Conservation (phyloP, 2,329 filamentous ascomycete species). For the Basipetospora chlamydospora region DNA sequence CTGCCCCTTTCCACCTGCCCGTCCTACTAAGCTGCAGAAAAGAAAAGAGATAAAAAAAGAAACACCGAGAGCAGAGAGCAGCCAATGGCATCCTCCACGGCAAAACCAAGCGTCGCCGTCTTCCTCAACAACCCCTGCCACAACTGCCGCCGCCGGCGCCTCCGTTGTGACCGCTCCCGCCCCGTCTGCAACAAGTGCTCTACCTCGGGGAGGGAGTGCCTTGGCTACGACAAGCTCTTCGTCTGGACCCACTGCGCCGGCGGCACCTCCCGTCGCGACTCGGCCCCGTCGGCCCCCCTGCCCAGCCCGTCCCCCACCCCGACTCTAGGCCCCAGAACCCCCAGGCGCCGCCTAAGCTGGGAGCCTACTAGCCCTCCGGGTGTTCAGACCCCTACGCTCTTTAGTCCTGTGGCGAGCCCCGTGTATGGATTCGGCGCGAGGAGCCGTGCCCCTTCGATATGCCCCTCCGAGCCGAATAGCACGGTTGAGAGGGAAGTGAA, state of each 20-base stretch:
- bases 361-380: too few relatives aligned
- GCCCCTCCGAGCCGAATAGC: too few relatives aligned
- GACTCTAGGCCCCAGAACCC: too few relatives aligned
- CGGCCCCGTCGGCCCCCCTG: too few relatives aligned
- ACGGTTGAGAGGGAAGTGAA: too few relatives aligned
- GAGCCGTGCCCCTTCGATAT: too few relatives aligned
- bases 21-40: neutral
- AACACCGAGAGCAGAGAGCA: neutral
- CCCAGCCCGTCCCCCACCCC: too few relatives aligned
- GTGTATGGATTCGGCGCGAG: too few relatives aligned
- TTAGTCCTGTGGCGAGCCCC: too few relatives aligned
- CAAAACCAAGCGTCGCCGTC: constrained; percentile 2
- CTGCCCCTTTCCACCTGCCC: neutral
- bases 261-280: too few relatives aligned
- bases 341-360: too few relatives aligned
- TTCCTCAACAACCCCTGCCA: constrained; percentile 32
- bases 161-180: constrained; percentile 46
- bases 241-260: constrained; percentile 34
- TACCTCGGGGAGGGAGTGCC: constrained; percentile 39
- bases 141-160: constrained; percentile 45
- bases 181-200: constrained; percentile 46
- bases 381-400: too few relatives aligned
- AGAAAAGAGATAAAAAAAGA: neutral
- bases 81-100: neutral
- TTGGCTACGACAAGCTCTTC: constrained; percentile 46